Percentiles rank a stretch among this genome's conserved stretches.
Evolutionary conservation across 495 filamentous ascomycete species (phyloP).

Genomic region (Cudoniella acicularis): DNA sequence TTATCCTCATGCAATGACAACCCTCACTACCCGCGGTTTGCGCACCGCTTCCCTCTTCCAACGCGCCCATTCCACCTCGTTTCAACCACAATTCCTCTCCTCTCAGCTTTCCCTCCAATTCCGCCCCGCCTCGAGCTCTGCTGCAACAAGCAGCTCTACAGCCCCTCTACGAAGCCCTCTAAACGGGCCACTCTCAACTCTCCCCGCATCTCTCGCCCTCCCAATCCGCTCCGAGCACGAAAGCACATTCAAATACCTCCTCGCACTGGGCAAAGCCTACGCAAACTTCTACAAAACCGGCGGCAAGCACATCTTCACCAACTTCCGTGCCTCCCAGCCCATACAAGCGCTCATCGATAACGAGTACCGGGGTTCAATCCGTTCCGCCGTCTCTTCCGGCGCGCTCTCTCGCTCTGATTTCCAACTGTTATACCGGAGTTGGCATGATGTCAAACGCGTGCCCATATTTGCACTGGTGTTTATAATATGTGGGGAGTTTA

Average conservation of each 20-base stretch:
- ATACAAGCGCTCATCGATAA: slow-evolving; percentile 35
- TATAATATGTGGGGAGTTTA: slow-evolving; percentile 77
- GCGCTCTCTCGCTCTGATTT: slow-evolving; percentile 54
- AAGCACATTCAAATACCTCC: slow-evolving; percentile 40
- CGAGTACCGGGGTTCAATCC: slow-evolving; percentile 27
- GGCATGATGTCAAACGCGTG: slow-evolving; percentile 67
- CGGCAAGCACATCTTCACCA: slow-evolving; percentile 60
- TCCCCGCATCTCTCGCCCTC: slow-evolving; percentile 54
- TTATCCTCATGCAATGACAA: slow-evolving; percentile 21
- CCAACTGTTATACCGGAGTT: slow-evolving; percentile 61
- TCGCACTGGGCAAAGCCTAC: slow-evolving; percentile 54
- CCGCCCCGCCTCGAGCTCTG: neutral
- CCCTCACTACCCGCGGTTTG: slow-evolving; percentile 20
- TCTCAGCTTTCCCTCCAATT: neutral
- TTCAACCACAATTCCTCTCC: neutral
- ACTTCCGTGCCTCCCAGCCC: slow-evolving; percentile 44
- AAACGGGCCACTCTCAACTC: slow-evolving; percentile 57
- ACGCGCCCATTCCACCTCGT: neutral
- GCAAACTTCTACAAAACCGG: slow-evolving; percentile 84
- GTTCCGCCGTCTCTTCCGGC: slow-evolving; percentile 23
- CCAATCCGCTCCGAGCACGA: slow-evolving; percentile 37
- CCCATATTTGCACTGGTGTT: slow-evolving; percentile 72
- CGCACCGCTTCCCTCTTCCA: slow-evolving; percentile 14
- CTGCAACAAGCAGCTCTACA: slow-evolving; percentile 2
- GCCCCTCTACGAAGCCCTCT: neutral